Base-by-base conservation (phyloP, 2,329 filamentous ascomycete genomes). In the Pseudogymnoascus sp. region DNA sequence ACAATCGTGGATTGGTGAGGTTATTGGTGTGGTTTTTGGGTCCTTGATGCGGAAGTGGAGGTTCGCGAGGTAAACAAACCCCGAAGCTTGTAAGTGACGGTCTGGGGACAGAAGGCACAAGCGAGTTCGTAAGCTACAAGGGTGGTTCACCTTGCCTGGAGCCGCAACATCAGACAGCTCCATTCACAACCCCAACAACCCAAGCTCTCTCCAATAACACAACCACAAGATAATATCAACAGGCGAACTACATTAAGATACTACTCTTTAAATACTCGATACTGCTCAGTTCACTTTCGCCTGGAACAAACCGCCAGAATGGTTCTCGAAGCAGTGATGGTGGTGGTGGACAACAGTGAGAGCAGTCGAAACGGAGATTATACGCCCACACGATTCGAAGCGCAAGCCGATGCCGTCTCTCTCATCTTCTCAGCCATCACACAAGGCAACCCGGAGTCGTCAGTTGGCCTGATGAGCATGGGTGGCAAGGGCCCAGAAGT, bases 341-440 rank as follows among this genome's bases (percentile, higher is more conserved):
- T 99, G 75, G 86, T 97, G 82, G 90, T 97, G 71, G 94, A 99
- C 82, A 99, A 97, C 82, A 96, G 92, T 79, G 94, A 99, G 79
- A 92, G 89, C 78, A 95, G 90, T 79, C 86, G 94, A 73, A 99
- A 99, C 77, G 94, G 95, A 72, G 94, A 99, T 74, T 82, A 81
- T 74, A 88, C 89, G 71, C 92, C 94, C 61, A 95, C 92, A 67
- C 85, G 94, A 75, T 99, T 92, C 81, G 91, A 96, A 76, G 91
- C 94, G 68, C 94, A 99, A 81, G 82, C 90, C 68, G 94, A 99
- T 75, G 92, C 92, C 60, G 90, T 95, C 70, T 94, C 89, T 75
- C 86, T 96, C 70, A 87, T 97, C 70, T 97, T 97, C 79, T 90
- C 92, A 72, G 90, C 88, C 71, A 96, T 99, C 75, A 96, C 92